Evolutionary conservation across 176 grass and related monocot genomes (phyloP), one percentile per base, ranked within the genome.

Genomic region (Musa beccarii): DNA sequence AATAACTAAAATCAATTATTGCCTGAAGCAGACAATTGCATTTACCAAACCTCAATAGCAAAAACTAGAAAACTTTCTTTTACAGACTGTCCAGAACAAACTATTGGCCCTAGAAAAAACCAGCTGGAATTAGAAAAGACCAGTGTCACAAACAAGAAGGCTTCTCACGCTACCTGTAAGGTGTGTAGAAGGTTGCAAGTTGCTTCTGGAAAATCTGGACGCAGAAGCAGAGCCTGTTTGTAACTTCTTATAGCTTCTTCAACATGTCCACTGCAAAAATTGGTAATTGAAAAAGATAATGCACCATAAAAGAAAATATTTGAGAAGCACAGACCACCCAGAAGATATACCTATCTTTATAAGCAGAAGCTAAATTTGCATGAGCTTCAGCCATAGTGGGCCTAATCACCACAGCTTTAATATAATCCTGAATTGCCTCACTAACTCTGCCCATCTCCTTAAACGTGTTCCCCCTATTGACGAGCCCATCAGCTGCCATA

Each of bases 301-400:
- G 10, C 62, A 65, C 19, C 20, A 26, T 1, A 17, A 65, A 24
- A 24, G n/a, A 26, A 25, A 43, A 43, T 43, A 26, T 65, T 26
- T 23, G 11, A 53, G 26, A 59, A 29, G 34, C 34, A 43, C 34
- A 6, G 34, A 43, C 34, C 34, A 43, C 34, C 34, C 34, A 11
- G 51, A 73, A 63, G 29, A 79, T 26, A 14, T 55, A 96, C 92
- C 86, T 96, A 73, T 96, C 92, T 65, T 96, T 96, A 66, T 96
- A 96, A 63, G 92, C 92, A 12, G 92, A 96, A 62, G 92, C 92
- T 62, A 96, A 88, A 71, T 96, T 96, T 25, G 92, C 92, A 85
- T 91, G 92, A 16, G 92, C 92, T 96, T 96, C 92, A 8, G 92
- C 77, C 92, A 96, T 96, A 63, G 79, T 87, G 76, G 92, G 92